phyloP scores from a whole-genome alignment of 345 rosid genomes.

The Zanthoxylum bungeanum region DNA sequence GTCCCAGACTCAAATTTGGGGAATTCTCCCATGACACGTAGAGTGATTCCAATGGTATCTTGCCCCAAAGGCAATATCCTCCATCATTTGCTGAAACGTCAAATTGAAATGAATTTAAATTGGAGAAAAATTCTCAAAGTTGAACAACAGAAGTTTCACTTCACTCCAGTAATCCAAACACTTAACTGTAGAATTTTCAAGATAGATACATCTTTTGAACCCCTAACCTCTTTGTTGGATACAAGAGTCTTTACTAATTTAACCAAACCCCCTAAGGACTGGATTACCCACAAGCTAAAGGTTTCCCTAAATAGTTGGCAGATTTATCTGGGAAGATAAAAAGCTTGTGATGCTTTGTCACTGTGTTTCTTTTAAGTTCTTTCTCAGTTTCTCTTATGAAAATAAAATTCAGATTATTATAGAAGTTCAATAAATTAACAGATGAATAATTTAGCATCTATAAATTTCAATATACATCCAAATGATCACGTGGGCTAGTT shows the following conservation, averaged over 20 bases:
- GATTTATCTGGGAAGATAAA: neutral
- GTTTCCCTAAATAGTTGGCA: neutral
- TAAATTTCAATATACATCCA: neutral
- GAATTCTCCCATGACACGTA: constrained; percentile 72
- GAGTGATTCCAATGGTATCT: constrained; percentile 69
- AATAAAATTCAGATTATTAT: neutral
- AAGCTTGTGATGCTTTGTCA: neutral
- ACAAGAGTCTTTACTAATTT: neutral
- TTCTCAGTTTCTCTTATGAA: neutral
- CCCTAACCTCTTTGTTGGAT: neutral
- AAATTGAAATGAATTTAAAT: constrained; percentile 12
- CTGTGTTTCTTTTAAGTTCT: neutral
- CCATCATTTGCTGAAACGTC: constrained; percentile 65
- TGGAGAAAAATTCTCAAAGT: constrained; percentile 6
- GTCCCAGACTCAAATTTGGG: constrained; percentile 80
- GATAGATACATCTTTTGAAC: neutral
- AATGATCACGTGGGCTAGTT: neutral
- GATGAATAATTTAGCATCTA: neutral
- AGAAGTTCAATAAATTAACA: neutral
- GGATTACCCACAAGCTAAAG: neutral
- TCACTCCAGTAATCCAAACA: neutral
- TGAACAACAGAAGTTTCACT: neutral
- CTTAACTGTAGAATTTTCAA: neutral
- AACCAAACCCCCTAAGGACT: neutral
- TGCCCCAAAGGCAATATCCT: constrained; percentile 80